These are phyloP conservation scores for Suillus bovinus DNA, from an alignment of 768 basidiomycete genomes.

Conservation along the genomic window DNA sequence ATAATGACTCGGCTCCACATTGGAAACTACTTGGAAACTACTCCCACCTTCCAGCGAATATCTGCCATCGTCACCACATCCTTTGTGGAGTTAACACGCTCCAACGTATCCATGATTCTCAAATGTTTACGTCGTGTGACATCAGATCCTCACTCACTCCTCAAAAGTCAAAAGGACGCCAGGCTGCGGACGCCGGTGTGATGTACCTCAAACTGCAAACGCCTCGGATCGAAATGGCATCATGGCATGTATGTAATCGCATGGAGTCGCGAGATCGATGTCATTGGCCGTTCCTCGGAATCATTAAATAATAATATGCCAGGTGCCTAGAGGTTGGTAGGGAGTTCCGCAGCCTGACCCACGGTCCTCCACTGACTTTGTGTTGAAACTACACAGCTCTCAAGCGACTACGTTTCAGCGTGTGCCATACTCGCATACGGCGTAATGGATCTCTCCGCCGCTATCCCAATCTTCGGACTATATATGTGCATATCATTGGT, in stretches of 20 bases:
- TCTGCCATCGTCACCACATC: not conserved
- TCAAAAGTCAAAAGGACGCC: not conserved
- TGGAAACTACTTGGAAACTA: not conserved
- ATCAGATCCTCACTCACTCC: not conserved
- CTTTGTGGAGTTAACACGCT: not conserved
- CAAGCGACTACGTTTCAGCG: not conserved
- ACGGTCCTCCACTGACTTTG: not conserved
- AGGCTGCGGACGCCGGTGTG: not conserved
- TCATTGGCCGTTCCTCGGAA: not conserved
- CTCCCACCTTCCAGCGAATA: not conserved
- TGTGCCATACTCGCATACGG: not conserved
- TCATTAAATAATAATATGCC: not conserved
- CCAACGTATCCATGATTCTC: not conserved
- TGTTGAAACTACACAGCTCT: not conserved
- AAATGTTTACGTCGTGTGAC: not conserved
- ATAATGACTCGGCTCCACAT: not conserved
- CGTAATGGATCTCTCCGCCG: not conserved
- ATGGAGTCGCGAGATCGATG: not conserved
- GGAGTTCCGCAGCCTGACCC: not conserved
- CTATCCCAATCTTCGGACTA: not conserved
- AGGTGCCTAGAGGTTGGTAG: not conserved
- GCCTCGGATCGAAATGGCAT: conserved; percentile 4
- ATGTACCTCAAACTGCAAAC: not conserved
- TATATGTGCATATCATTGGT: not conserved
- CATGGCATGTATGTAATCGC: not conserved